Evolutionary conservation across 768 basidiomycete species (phyloP).

Genomic region (Pilatotrama ljubarskyi): DNA sequence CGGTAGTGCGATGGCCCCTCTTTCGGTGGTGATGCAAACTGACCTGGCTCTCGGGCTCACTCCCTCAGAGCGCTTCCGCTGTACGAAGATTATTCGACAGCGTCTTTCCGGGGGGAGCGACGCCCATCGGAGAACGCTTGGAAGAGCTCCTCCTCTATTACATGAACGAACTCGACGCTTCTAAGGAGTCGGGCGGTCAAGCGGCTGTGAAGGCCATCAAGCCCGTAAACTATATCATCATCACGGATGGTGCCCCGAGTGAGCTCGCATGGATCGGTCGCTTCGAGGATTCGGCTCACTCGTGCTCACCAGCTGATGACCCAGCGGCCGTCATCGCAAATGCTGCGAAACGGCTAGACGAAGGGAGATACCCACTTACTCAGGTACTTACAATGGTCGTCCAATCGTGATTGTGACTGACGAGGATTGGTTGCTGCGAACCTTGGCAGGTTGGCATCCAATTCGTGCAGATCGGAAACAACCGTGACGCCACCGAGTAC

Average conservation of each 20-base stretch:
- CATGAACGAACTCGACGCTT: conserved; percentile 35
- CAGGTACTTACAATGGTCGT: conserved; percentile 40
- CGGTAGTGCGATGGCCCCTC: conserved; percentile 30
- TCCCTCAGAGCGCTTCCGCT: conserved; percentile 35
- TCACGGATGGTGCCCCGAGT: conserved; percentile 69
- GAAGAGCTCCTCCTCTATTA: conserved; percentile 43
- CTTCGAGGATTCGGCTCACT: not conserved
- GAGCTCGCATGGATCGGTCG: conserved; percentile 18
- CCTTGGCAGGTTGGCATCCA: conserved; percentile 58
- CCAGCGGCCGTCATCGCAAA: conserved; percentile 49
- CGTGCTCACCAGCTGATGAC: conserved; percentile 46
- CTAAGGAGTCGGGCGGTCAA: conserved; percentile 23
- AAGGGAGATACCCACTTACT: conserved; percentile 47
- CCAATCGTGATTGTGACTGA: too few relatives aligned
- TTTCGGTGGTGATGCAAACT: not conserved
- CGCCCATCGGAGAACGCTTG: conserved; percentile 46
- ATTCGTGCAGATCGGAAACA: conserved; percentile 70
- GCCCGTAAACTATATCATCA: conserved; percentile 57
- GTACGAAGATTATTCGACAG: conserved; percentile 46
- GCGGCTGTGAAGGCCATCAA: conserved; percentile 42
- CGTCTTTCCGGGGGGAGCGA: conserved; percentile 45
- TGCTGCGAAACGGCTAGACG: conserved; percentile 52
- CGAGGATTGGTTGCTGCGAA: too few relatives aligned
- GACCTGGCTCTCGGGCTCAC: not conserved
- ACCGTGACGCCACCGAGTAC: conserved; percentile 40